A percentile compares a stretch with the other conserved stretches of the same genome.
Conservation (phyloP, 345 rosid species). For the Salix purpurea region DNA sequence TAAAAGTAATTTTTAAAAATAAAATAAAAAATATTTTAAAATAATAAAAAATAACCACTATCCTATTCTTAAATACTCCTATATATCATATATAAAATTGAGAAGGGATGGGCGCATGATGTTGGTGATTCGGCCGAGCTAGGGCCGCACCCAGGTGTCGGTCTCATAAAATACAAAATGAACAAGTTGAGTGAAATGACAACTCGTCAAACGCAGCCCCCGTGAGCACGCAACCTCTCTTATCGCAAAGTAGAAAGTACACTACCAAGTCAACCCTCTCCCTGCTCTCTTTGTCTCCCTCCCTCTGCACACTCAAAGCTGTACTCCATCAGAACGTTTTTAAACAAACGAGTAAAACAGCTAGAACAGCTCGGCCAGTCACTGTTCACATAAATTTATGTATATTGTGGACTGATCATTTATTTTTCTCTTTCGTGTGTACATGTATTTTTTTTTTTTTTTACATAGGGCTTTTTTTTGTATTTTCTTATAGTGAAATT, state of each 20-base stretch:
- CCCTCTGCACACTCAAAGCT: conserved; percentile 36
- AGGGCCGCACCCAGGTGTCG: conserved; percentile 52
- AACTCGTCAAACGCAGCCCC: conserved; percentile 28
- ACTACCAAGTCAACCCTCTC: conserved; percentile 15
- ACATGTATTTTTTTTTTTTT: too few species aligned
- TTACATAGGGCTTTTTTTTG: too few species aligned
- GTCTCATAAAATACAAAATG: conserved; percentile 29
- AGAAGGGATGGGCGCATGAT: conserved; percentile 29
- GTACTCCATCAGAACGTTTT: conserved; percentile 20
- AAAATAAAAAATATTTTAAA: too few species aligned
- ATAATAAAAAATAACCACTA: too few species aligned
- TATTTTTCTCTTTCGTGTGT: too few species aligned
- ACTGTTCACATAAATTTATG: too few species aligned
- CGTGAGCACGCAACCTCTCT: not conserved
- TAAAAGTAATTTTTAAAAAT: too few species aligned
- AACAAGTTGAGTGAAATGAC: conserved; percentile 37
- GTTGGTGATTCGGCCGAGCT: conserved; percentile 46
- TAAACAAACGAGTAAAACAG: not conserved
- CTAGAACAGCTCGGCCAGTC: too few species aligned
- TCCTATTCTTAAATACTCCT: too few species aligned
- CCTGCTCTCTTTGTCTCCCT: conserved; percentile 26
- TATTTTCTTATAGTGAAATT: too few species aligned
- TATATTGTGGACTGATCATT: too few species aligned
- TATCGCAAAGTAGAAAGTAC: conserved; percentile 16
- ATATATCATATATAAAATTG: not conserved